Percentiles rank a stretch among this genome's conserved stretches.
Conservation (phyloP, 306 rosid species). For the Herpetospermum pedunculosum region DNA sequence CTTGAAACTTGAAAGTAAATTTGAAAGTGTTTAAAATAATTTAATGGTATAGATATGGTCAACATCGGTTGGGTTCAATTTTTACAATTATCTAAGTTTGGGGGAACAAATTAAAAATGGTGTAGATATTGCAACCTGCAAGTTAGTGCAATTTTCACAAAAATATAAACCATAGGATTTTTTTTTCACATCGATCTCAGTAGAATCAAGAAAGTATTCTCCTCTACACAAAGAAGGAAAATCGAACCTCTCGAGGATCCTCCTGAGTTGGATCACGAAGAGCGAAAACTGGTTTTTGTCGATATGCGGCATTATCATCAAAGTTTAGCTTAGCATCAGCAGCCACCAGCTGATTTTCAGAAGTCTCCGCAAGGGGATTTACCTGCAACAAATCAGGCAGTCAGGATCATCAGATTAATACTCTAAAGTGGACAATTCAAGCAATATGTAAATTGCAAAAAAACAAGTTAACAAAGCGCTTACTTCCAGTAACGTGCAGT, state of each 20-base stretch:
- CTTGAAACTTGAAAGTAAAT: neutral
- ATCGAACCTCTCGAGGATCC: conserved; percentile 92
- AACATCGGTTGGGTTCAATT: neutral
- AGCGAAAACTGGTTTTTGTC: conserved; percentile 71
- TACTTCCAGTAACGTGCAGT: conserved; percentile 98
- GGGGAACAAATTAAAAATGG: neutral
- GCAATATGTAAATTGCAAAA: neutral
- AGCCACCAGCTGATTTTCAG: conserved; percentile 91
- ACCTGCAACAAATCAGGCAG: conserved; percentile 36
- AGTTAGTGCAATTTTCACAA: neutral
- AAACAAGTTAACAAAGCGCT: conserved; percentile 19
- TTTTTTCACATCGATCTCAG: conserved; percentile 4
- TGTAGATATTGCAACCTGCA: neutral
- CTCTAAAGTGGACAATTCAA: conserved; percentile 3
- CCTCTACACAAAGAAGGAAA: neutral
- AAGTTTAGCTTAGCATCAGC: conserved; percentile 99
- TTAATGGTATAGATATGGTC: too few species aligned
- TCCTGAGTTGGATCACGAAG: conserved; percentile 96
- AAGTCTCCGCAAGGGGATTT: conserved; percentile 92
- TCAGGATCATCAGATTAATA: neutral
- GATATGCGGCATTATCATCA: conserved; percentile 94
- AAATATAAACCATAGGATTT: neutral
- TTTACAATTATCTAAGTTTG: neutral
- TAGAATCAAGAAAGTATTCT: conserved; percentile 7
- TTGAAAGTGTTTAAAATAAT: neutral